These are phyloP conservation scores for Trypanosoma vivax DNA, from an alignment of 208 protist genomes.

Conservation along the genomic window DNA sequence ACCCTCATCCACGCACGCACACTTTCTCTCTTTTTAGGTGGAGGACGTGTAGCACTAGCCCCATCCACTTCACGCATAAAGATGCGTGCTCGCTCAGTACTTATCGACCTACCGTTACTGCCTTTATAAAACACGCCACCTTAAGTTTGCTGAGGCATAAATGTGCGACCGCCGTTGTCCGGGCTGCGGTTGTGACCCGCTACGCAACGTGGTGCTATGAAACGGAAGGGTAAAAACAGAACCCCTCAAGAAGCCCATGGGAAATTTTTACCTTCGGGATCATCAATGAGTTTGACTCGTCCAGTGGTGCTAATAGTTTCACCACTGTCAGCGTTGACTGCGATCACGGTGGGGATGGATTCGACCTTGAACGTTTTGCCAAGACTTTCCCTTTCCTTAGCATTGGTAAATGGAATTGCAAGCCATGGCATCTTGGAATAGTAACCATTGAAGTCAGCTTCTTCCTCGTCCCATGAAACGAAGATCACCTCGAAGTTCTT, in stretches of 20 bases:
- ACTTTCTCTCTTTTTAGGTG: too few species aligned
- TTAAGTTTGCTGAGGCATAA: too few species aligned
- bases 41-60: too few species aligned
- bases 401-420: slow-evolving; percentile 54
- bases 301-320: slow-evolving; percentile 60
- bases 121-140: too few species aligned
- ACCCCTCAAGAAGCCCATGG: slow-evolving; percentile 47
- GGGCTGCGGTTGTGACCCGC: too few species aligned
- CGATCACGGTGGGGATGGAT: slow-evolving; percentile 75
- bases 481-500: slow-evolving; percentile 88
- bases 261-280: slow-evolving; percentile 63
- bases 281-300: slow-evolving; percentile 42
- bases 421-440: slow-evolving; percentile 82
- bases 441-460: slow-evolving; percentile 67
- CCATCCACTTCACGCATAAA: too few species aligned
- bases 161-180: too few species aligned
- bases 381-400: slow-evolving; percentile 35
- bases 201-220: too few species aligned
- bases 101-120: too few species aligned
- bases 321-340: slow-evolving; percentile 67
- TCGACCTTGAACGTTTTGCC: slow-evolving; percentile 50
- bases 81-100: too few species aligned
- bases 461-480: slow-evolving; percentile 73
- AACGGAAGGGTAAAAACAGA: too few species aligned
- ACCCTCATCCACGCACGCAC: too few species aligned